Evolutionary conservation across 2,329 filamentous ascomycete genomes (phyloP).

Genomic region (Cytospora leucostoma): DNA sequence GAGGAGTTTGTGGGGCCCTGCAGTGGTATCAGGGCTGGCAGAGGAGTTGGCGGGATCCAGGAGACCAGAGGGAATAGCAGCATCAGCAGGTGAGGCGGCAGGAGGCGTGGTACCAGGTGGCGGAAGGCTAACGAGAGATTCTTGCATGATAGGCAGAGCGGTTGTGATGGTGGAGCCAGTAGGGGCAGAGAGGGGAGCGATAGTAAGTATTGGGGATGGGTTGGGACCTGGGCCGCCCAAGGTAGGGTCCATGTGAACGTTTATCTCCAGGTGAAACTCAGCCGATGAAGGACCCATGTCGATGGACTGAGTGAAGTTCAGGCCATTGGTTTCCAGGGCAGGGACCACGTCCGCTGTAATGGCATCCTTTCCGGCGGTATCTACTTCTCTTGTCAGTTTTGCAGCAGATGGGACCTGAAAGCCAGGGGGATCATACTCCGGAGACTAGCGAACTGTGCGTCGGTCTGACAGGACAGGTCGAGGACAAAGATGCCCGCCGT

Average conservation of each 20-base stretch:
- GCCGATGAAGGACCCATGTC: slow-evolving; percentile 6
- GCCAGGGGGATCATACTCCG: background rate
- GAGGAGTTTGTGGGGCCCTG: slow-evolving; percentile 4
- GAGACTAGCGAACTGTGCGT: background rate
- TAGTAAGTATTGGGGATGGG: slow-evolving; percentile 4
- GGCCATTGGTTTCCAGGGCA: slow-evolving; percentile 9
- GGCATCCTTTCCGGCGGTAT: background rate
- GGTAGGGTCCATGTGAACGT: slow-evolving; percentile 20
- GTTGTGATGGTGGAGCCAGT: background rate
- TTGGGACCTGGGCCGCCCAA: background rate
- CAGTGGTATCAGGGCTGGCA: background rate
- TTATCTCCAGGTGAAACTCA: slow-evolving; percentile 24
- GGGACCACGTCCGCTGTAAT: slow-evolving; percentile 1
- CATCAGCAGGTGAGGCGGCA: slow-evolving; percentile 14
- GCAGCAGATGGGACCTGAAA: background rate
- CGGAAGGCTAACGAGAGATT: background rate
- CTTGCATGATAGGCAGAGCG: slow-evolving; percentile 1
- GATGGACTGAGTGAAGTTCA: slow-evolving; percentile 18
- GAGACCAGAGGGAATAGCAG: slow-evolving; percentile 14
- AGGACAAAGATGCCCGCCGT: slow-evolving; percentile 12
- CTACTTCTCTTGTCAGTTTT: background rate
- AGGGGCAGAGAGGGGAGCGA: slow-evolving; percentile 5
- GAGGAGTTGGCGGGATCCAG: slow-evolving; percentile 8
- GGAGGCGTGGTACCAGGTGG: background rate
- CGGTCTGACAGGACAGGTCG: background rate